Percentiles rank a stretch among this genome's conserved stretches.
phyloP scores from a whole-genome alignment of 1,284 basidiomycete genomes.

The Wallemia hederae region DNA sequence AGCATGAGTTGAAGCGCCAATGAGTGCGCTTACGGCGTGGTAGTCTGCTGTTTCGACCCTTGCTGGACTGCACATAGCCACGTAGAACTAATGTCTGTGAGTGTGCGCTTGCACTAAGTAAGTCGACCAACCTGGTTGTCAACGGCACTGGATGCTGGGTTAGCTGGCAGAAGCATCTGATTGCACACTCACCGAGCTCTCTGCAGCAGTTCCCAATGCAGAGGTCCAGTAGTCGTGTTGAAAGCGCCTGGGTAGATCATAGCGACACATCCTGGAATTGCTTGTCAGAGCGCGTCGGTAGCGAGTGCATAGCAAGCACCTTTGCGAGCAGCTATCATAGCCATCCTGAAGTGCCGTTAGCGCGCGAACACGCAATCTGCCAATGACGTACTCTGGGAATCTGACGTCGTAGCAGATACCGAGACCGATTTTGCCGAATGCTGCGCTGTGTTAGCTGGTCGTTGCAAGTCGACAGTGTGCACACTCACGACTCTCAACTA shows the following conservation, averaged over 20 bases:
- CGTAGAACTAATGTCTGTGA: conserved; percentile 28
- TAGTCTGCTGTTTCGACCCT: conserved; percentile 50
- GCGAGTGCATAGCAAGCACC: conserved; percentile 21
- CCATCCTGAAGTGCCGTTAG: conserved; percentile 18
- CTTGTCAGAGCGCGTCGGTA: conserved; percentile 3
- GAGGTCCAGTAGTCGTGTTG: conserved; percentile 70
- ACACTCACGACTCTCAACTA: conserved; percentile 52
- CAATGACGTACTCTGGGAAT: conserved; percentile 41
- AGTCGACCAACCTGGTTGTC: conserved; percentile 45
- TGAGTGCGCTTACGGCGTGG: conserved; percentile 36
- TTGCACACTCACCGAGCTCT: conserved; percentile 32
- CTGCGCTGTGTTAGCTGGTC: conserved; percentile 17
- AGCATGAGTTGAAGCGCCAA: neutral
- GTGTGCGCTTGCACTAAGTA: neutral
- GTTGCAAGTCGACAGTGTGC: neutral
- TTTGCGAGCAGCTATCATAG: conserved; percentile 64
- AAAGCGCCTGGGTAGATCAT: conserved; percentile 78
- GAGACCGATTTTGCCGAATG: conserved; percentile 61
- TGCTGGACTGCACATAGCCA: conserved; percentile 85
- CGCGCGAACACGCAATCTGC: neutral
- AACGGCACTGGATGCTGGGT: conserved; percentile 32
- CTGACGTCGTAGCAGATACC: conserved; percentile 78
- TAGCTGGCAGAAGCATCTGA: neutral
- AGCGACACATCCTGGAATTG: conserved; percentile 39
- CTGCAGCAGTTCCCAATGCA: conserved; percentile 87